Conservation (phyloP, 805 yeast genomes). For the Metahyphopichia silvanorum region DNA sequence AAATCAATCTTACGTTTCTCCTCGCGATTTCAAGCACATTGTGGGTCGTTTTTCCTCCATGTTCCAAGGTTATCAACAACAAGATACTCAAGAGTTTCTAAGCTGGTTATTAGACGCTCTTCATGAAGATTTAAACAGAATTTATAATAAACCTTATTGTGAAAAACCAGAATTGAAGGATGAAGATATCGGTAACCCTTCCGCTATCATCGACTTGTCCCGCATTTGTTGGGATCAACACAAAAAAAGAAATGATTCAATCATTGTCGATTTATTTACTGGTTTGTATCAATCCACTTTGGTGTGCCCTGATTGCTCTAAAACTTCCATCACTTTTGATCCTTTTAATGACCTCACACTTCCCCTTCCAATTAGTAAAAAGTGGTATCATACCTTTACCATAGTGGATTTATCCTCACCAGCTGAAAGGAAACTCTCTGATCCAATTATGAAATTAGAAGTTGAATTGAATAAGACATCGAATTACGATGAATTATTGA, state of each 20-base stretch:
- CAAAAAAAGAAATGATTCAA: constrained; percentile 76
- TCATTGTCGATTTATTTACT: constrained; percentile 80
- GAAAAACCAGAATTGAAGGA: constrained; percentile 82
- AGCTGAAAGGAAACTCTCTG: neutral
- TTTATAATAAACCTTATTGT: constrained; percentile 76
- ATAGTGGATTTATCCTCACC: constrained; percentile 55
- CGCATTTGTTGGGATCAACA: constrained; percentile 78
- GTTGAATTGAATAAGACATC: constrained; percentile 70
- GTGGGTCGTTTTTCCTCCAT: constrained; percentile 76
- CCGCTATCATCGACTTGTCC: constrained; percentile 62
- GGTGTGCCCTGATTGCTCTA: constrained; percentile 79
- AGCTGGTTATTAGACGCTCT: constrained; percentile 85
- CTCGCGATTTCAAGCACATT: constrained; percentile 73
- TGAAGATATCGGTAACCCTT: constrained; percentile 51
- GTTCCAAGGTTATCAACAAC: constrained; percentile 82
- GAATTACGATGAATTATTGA: constrained; percentile 59
- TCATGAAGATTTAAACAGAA: constrained; percentile 89
- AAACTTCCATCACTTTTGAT: constrained; percentile 84
- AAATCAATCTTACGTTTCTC: constrained; percentile 38
- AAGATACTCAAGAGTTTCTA: constrained; percentile 90
- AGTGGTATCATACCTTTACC: constrained; percentile 66
- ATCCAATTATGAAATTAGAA: constrained; percentile 44
- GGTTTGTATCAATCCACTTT: constrained; percentile 90
- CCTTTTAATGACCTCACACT: constrained; percentile 89
- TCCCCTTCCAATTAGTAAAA: constrained; percentile 75